phyloP scores from a whole-genome alignment of 2,329 filamentous ascomycete genomes.

The Pyricularia grisea region DNA sequence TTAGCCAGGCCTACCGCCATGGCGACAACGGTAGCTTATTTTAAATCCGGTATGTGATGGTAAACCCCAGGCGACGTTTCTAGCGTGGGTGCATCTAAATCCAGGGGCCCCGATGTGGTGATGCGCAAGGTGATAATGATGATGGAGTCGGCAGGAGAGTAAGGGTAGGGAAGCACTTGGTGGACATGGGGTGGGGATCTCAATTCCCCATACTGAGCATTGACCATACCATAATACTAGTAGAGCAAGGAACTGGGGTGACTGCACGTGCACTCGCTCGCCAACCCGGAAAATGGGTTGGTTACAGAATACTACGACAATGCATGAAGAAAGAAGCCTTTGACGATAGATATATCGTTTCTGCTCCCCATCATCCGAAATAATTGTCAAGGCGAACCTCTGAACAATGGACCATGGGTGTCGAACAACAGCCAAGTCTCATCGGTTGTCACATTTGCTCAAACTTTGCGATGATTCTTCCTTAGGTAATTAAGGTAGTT shows the following conservation, averaged over 20 bases:
- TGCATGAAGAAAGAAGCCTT: background rate
- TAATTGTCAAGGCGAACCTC: background rate
- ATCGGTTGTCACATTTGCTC: background rate
- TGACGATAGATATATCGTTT: background rate
- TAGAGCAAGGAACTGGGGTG: too few relatives aligned
- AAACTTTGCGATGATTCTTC: background rate
- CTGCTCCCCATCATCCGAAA: background rate
- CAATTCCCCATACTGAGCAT: background rate
- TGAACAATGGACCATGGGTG: background rate
- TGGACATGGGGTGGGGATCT: background rate
- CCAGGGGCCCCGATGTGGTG: background rate
- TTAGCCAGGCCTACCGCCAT: constrained; percentile 44
- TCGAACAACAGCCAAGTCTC: background rate
- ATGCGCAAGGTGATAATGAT: background rate
- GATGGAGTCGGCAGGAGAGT: background rate
- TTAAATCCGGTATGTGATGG: background rate
- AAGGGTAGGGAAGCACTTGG: background rate
- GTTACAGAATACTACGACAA: background rate
- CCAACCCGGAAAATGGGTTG: background rate
- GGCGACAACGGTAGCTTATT: constrained; percentile 1
- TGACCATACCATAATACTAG: background rate
- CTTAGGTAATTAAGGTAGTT: too few relatives aligned
- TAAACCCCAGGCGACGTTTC: background rate
- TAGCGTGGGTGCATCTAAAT: background rate
- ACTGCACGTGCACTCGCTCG: background rate